Conservation (phyloP, 257 asterid species). For the Catharanthus roseus region DNA sequence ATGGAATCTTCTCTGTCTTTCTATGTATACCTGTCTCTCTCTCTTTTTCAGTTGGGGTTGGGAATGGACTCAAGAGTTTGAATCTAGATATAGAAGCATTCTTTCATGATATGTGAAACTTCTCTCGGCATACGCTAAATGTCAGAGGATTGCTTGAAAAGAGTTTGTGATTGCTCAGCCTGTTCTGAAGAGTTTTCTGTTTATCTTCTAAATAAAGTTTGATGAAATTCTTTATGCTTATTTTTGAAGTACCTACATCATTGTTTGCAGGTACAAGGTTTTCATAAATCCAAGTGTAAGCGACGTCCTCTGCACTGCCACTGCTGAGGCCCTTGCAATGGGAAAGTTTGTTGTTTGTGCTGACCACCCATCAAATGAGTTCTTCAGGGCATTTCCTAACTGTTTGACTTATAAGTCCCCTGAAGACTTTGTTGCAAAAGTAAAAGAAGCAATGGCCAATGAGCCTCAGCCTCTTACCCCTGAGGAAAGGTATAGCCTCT, state of each 20-base stretch:
- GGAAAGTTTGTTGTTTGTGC: conserved; percentile 96
- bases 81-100: neutral
- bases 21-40: neutral
- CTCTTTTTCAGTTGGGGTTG: neutral
- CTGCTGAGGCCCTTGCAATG: conserved; percentile 99
- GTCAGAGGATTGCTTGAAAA: neutral
- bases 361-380: conserved; percentile 94
- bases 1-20: neutral
- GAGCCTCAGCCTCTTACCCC: conserved; percentile 90
- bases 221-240: neutral
- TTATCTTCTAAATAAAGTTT: neutral
- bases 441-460: conserved; percentile 82
- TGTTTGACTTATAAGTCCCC: conserved; percentile 83
- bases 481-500: conserved; percentile 67
- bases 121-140: neutral
- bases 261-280: conserved; percentile 77
- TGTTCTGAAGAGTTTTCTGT: neutral
- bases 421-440: conserved; percentile 83
- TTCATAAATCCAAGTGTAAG: conserved; percentile 96
- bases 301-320: conserved; percentile 96
- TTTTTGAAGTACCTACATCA: conserved; percentile 11
- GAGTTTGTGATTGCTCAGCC: neutral
- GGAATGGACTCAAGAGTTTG: neutral
- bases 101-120: neutral
- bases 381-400: conserved; percentile 89